These are phyloP conservation scores for Nannizzia gypsea DNA, from an alignment of 2,329 filamentous ascomycete species.

Conservation along the genomic window DNA sequence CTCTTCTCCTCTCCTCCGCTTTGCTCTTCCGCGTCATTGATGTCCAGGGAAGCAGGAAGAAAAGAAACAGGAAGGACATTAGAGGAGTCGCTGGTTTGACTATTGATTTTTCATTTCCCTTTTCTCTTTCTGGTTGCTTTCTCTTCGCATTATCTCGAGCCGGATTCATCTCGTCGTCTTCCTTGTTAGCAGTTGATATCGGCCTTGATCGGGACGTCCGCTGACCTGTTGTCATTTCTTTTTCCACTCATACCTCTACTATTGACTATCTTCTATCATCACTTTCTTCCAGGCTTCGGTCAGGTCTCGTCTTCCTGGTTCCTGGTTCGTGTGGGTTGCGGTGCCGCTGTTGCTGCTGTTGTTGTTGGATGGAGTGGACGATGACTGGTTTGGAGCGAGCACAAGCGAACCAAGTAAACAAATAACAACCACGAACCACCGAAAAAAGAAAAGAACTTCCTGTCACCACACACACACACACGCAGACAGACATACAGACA, in stretches of 20 bases:
- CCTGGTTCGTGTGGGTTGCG: background rate
- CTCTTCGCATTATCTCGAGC: background rate
- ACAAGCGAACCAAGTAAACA: constrained; percentile 5
- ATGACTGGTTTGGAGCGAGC: constrained; percentile 2
- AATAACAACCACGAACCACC: background rate
- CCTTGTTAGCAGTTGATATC: background rate
- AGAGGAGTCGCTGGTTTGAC: background rate
- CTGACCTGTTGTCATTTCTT: background rate
- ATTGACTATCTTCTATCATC: background rate
- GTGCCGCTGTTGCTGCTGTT: background rate
- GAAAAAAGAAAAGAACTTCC: background rate
- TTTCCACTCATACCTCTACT: background rate
- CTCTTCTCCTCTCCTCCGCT: background rate
- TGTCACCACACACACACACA: background rate
- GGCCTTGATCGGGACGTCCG: background rate
- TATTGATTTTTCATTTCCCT: background rate
- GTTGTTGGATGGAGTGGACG: background rate
- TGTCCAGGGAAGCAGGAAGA: background rate
- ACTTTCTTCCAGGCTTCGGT: background rate
- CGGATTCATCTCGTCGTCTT: constrained; percentile 2
- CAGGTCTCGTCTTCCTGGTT: background rate
- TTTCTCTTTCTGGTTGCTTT: background rate
- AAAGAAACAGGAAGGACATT: background rate
- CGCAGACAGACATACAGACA: too few relatives aligned
- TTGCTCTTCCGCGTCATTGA: background rate